A percentile compares a stretch with the other conserved stretches of the same genome.
phyloP scores from a whole-genome alignment of 78 protist species.

The Salpingoeca rosetta region DNA sequence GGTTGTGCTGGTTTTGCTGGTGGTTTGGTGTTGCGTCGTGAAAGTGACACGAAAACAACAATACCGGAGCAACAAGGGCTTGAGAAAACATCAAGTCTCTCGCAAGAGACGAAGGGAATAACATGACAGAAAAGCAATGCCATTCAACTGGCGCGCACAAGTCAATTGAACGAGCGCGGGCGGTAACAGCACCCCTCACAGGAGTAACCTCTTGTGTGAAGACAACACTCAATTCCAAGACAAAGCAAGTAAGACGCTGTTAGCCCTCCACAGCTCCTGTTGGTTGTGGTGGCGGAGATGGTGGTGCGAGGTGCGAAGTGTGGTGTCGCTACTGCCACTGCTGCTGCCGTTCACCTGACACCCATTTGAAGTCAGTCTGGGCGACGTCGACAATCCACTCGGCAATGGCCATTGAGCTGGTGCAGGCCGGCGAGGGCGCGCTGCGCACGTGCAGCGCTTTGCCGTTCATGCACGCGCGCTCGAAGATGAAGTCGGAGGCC shows the following conservation, averaged over 20 bases:
- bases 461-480: conserved; percentile 12
- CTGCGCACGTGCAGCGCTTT: conserved; percentile 33
- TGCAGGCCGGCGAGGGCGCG: conserved; percentile 62
- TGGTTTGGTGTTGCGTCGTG: conserved; percentile 1
- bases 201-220: too few species aligned
- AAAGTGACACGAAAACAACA: conserved; percentile 1
- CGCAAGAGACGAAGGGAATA: not conserved
- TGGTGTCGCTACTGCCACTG: too few species aligned
- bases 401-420: conserved; percentile 55
- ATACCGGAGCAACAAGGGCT: too few species aligned
- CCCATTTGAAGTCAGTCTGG: not conserved
- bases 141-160: not conserved
- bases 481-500: conserved; percentile 50
- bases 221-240: too few species aligned
- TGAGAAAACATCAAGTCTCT: too few species aligned
- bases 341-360: too few species aligned
- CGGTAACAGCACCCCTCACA: conserved; percentile 63
- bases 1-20: too few species aligned
- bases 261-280: too few species aligned
- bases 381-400: conserved; percentile 28
- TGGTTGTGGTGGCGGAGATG: too few species aligned
- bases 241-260: too few species aligned
- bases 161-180: not conserved
- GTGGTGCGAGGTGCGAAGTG: too few species aligned
- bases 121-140: not conserved